Evolutionary conservation across 768 basidiomycete genomes (phyloP).

Genomic region (Agaricus blazei): DNA sequence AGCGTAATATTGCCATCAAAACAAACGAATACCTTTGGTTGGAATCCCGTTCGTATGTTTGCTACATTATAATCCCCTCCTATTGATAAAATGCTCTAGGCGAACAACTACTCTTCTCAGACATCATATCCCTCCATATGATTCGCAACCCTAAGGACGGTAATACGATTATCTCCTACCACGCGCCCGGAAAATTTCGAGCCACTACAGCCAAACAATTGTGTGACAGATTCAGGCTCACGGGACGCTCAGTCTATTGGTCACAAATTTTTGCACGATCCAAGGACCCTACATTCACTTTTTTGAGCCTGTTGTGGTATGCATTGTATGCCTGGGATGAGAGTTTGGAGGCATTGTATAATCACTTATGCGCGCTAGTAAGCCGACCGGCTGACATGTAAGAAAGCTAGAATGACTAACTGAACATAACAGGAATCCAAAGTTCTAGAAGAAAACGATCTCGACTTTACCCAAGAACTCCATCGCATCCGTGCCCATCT

Average conservation of each 20-base stretch:
- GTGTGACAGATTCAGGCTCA: slow-evolving; percentile 31
- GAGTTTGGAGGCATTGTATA: slow-evolving; percentile 39
- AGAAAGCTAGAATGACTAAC: neutral
- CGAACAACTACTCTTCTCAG: slow-evolving; percentile 25
- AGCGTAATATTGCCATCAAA: slow-evolving; percentile 1
- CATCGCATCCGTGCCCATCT: slow-evolving; percentile 50
- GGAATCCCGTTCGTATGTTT: neutral
- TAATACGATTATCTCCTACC: slow-evolving; percentile 38
- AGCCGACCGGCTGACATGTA: slow-evolving; percentile 9
- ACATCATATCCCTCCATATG: slow-evolving; percentile 35
- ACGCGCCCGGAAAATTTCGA: slow-evolving; percentile 21
- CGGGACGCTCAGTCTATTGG: slow-evolving; percentile 33
- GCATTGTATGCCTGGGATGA: slow-evolving; percentile 51
- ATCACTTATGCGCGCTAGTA: slow-evolving; percentile 37
- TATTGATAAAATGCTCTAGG: slow-evolving; percentile 8
- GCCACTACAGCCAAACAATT: slow-evolving; percentile 28
- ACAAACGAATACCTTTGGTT: slow-evolving; percentile 7
- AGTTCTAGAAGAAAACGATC: slow-evolving; percentile 22
- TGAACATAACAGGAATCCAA: slow-evolving; percentile 30
- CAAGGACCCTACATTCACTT: slow-evolving; percentile 42
- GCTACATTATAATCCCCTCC: neutral
- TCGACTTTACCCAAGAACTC: slow-evolving; percentile 38
- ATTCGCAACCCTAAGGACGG: slow-evolving; percentile 25
- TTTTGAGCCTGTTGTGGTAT: slow-evolving; percentile 45
- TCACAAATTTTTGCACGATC: slow-evolving; percentile 26